A percentile compares a stretch with the other conserved stretches of the same genome.
Evolutionary conservation across 140 eudicot species (phyloP).

Genomic region (Oenanthe javanica): DNA sequence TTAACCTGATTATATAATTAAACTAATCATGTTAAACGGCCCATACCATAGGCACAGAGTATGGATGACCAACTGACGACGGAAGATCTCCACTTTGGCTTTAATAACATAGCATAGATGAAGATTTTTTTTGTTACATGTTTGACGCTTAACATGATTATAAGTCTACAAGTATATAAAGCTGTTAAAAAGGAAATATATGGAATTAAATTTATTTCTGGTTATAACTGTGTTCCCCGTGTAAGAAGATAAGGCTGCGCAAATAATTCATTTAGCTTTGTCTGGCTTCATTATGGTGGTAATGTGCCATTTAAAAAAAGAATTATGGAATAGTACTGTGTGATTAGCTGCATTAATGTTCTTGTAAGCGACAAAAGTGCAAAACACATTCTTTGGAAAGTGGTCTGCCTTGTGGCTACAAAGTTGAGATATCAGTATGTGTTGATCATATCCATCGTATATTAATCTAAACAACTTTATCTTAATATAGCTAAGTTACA

Average conservation of each 20-base stretch:
- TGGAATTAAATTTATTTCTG: not conserved
- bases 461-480: too few relatives aligned
- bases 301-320: not conserved
- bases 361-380: not conserved
- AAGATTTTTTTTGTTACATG: not conserved
- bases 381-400: not conserved
- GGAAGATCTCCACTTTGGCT: too few relatives aligned
- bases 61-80: too few relatives aligned
- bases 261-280: not conserved
- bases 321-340: too few relatives aligned
- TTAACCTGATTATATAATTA: not conserved
- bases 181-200: not conserved
- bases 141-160: not conserved
- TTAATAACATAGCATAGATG: not conserved
- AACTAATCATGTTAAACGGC: too few relatives aligned
- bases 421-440: not conserved
- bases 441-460: not conserved
- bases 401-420: not conserved
- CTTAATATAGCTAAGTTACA: too few relatives aligned
- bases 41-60: too few relatives aligned
- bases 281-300: not conserved
- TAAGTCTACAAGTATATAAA: not conserved
- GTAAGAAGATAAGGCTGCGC: not conserved
- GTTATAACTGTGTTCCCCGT: not conserved
- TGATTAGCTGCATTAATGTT: not conserved